Base-by-base conservation (phyloP, 441 rosid species). In the Pelargonium myrrhifolium region DNA sequence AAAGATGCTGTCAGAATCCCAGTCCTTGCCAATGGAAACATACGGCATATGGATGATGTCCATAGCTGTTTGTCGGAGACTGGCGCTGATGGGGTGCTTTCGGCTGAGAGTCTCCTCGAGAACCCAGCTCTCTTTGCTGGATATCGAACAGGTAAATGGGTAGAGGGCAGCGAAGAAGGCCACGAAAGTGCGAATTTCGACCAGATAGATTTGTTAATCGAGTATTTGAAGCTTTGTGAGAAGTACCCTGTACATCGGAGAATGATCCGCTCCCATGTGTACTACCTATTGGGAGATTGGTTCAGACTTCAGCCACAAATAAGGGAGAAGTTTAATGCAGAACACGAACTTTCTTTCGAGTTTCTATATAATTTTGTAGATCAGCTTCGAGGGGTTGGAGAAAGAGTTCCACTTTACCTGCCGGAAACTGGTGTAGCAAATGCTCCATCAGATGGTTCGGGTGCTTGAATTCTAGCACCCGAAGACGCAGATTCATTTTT, bases 51-150 rank as follows among this genome's bases (percentile, higher is more conserved):
- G 80, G 92, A 86, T 37, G 98, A 93, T 73, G 95, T 86, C 4
- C 70, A 62, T 47, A 64, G 70, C 59, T 89, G 95, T 69, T 69
- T 93, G 74, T 74, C 76, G 69, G 92, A 81, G 82, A 91, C 97
- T 0, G 88, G 88, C 37, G 88, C 74, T 21, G 96, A 90, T 61
- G 98, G 98, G 59, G 93, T 92, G 72, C 93, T 93, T 70, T 93
- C 98, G 0, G 98, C 97, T 0, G 97, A 93, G 81, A 64, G 96
- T 68, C 95, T 93, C 7, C 98, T 93, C 47, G 97, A 86, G 78
- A 93, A 90, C 65, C 98, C 97, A 8, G 95, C 97, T 0, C 84
- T 89, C 1, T 93, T 90, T 80, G 86, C 90, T 20, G 97, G 98
- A 63, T 93, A 75, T 71, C 83, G 78, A 62, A 87, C 89, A 1